Conservation (phyloP, 306 rosid species). For the Rubus parviflorus region DNA sequence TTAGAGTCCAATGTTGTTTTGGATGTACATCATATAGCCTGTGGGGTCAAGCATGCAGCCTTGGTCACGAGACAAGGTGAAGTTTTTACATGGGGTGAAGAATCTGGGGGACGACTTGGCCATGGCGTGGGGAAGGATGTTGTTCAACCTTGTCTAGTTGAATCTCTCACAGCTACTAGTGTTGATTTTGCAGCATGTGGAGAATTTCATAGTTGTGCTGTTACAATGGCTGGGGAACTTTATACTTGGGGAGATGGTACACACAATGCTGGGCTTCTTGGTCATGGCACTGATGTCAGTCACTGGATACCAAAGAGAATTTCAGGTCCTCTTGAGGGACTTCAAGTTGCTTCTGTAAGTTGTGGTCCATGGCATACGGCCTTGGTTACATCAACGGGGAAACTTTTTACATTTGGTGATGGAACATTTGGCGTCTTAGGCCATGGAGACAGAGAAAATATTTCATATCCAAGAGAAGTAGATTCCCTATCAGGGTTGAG, state of each 20-base stretch:
- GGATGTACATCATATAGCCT: conserved; percentile 87
- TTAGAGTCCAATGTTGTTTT: conserved; percentile 82
- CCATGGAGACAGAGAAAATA: conserved; percentile 81
- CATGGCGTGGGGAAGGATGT: conserved; percentile 93
- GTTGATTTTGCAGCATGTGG: conserved; percentile 95
- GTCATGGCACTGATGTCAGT: conserved; percentile 85
- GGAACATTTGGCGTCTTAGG: conserved; percentile 98
- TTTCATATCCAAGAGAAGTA: conserved; percentile 81
- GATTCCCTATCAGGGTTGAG: conserved; percentile 83
- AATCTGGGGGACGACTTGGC: conserved; percentile 98
- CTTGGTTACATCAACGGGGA: conserved; percentile 75
- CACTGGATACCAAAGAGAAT: conserved; percentile 98
- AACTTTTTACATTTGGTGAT: conserved; percentile 94
- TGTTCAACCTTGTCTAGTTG: conserved; percentile 81
- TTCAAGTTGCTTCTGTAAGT: conserved; percentile 87
- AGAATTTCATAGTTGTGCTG: conserved; percentile 97
- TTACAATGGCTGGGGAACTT: conserved; percentile 85
- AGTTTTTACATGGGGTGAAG: conserved; percentile 98
- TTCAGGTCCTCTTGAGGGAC: conserved; percentile 85
- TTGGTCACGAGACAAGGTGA: conserved; percentile 97
- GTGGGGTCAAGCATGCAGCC: conserved; percentile 93
- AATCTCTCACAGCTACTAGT: conserved; percentile 64
- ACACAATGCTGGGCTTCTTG: conserved; percentile 96
- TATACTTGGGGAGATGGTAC: conserved; percentile 99
- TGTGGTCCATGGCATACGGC: conserved; percentile 99